Percentiles rank a stretch among this genome's conserved stretches.
Evolutionary conservation across 1,284 basidiomycete genomes (phyloP).

Genomic region (Paramarasmius palmivorus): DNA sequence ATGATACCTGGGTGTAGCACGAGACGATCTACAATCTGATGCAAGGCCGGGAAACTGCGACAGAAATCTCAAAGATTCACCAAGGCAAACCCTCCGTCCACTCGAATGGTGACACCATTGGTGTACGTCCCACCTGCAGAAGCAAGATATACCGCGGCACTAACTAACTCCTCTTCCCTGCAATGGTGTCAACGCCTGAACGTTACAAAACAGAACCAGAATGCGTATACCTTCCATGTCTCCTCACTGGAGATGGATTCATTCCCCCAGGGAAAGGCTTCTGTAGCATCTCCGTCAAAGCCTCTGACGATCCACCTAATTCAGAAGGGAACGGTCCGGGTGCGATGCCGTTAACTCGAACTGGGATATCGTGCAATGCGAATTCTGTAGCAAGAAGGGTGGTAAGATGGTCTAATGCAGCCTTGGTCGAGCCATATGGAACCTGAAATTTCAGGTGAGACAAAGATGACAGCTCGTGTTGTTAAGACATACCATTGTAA

Average conservation of each 20-base stretch:
- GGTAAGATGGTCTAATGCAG: neutral
- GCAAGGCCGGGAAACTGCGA: too few species aligned
- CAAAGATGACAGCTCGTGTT: constrained; percentile 23
- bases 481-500: constrained; percentile 18
- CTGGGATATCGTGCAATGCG: neutral
- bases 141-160: neutral
- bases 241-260: neutral
- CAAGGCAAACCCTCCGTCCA: neutral
- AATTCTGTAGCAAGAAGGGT: neutral
- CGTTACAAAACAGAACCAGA: too few species aligned
- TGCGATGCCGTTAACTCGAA: neutral
- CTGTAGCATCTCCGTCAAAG: neutral
- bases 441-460: neutral
- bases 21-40: too few species aligned
- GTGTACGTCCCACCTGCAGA: neutral
- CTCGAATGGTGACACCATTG: neutral
- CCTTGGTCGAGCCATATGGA: neutral
- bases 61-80: constrained; percentile 1
- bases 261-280: neutral
- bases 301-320: neutral
- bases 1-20: too few species aligned
- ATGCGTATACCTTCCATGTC: neutral
- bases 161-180: neutral
- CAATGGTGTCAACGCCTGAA: too few species aligned
- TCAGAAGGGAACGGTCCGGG: neutral